Conservation (phyloP, 1,284 basidiomycete genomes). For the Anthracocystis panici-leucophaei region DNA sequence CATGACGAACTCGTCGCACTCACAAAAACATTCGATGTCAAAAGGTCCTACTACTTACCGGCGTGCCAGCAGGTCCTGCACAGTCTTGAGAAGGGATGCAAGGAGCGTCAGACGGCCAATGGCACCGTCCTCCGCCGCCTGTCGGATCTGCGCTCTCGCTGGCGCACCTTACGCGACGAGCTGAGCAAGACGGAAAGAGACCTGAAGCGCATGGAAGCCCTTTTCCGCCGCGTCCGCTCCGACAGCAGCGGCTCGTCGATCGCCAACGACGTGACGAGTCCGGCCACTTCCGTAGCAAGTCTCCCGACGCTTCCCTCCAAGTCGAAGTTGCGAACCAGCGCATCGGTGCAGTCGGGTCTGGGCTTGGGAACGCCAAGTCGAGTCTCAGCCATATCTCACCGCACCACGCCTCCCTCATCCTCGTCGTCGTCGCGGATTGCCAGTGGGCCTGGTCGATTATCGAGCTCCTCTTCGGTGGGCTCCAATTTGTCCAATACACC, state of each 20-base stretch:
- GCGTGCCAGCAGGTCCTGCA: slow-evolving; percentile 91
- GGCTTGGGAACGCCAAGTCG: slow-evolving; percentile 47
- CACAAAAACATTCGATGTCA: slow-evolving; percentile 54
- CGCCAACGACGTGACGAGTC: slow-evolving; percentile 33
- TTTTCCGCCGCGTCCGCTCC: slow-evolving; percentile 70
- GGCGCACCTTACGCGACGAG: slow-evolving; percentile 81
- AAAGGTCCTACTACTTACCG: slow-evolving; percentile 83
- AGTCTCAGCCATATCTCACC: slow-evolving; percentile 16
- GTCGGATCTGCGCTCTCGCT: slow-evolving; percentile 84
- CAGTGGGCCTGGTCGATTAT: slow-evolving; percentile 41
- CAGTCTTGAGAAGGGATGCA: slow-evolving; percentile 90
- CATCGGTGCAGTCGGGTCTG: slow-evolving; percentile 36
- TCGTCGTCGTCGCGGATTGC: slow-evolving; percentile 28
- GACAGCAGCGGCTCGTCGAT: slow-evolving; percentile 41
- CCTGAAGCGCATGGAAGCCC: slow-evolving; percentile 79
- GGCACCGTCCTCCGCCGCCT: slow-evolving; percentile 89
- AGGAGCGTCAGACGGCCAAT: slow-evolving; percentile 90
- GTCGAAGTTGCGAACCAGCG: slow-evolving; percentile 32
- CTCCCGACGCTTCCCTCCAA: slow-evolving; percentile 29
- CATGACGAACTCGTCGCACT: slow-evolving; percentile 47
- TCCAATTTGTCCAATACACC: slow-evolving; percentile 46
- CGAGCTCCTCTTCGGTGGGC: slow-evolving; percentile 40
- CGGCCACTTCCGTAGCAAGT: slow-evolving; percentile 33
- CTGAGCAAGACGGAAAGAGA: slow-evolving; percentile 83
- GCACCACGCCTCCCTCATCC: slow-evolving; percentile 23